Evolutionary conservation across 257 asterid species (phyloP), one percentile per base, ranked within the genome.

Genomic region (Fraxinus cuspidata): DNA sequence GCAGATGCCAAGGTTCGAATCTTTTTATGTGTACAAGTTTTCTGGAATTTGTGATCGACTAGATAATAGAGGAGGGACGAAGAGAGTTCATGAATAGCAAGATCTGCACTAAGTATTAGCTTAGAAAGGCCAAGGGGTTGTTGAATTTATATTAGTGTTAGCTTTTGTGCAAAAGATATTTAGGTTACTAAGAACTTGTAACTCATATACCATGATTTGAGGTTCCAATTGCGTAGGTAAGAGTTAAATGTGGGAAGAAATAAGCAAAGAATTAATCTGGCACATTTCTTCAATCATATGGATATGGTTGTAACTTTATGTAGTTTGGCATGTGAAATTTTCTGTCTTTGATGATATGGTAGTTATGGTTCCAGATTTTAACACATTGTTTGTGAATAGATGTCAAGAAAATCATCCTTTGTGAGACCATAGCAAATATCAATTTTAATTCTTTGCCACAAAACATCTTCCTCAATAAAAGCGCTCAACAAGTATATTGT

Each of bases 1-100:
- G 84, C 79, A 74, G 64, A 83, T 81, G 74, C 80, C 68, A 44
- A 83, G 78, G 90, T 87, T 83, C 28, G 87, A 51, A 29, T 63
- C 7, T 53, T 81, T 81, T 21, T 77, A 18, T 16, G 27, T 75
- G 34, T 28, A n/a, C 29, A 18, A 19, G 8, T 23, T 42, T 63
- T 67, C 2, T 16, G 32, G 28, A 58, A 35, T 34, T 63, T 63
- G 60, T 56, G 49, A 16, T 63, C 42, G 29, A 18, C 69, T 15
- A 23, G 7, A 63, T 35, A 16, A 7, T 38, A 34, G 29, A 60
- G 3, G 34, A 31, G 72, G 70, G 64, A 63, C 60, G 35, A 58
- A 68, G 27, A 75, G 11, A 64, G 49, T 35, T 28, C 69, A 12
- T 32, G 19, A 37, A 28, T 78, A 58, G 11, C 65, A 19, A 65